Conservation (phyloP, 1,284 basidiomycete species). For the Afroboletus lepidellus region DNA sequence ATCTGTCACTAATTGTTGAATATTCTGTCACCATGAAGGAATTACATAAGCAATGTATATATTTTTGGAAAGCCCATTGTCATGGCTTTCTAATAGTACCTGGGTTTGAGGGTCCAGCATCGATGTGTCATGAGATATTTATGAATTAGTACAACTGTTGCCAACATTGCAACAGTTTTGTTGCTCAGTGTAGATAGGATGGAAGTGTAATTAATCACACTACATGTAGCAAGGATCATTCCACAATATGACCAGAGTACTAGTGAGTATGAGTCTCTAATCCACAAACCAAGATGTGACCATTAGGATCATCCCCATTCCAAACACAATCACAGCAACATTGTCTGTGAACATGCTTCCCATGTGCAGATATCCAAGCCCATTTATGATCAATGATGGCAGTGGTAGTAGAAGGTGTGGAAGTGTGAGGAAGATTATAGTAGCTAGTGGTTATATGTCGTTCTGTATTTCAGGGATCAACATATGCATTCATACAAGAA, state of each 20-base stretch:
- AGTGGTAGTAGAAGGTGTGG: slow-evolving; percentile 64
- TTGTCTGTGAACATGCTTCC: slow-evolving; percentile 65
- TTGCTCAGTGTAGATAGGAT: background rate
- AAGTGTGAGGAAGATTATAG: slow-evolving; percentile 55
- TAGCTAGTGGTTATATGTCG: slow-evolving; percentile 54
- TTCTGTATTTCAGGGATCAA: slow-evolving; percentile 43
- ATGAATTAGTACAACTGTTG: too few relatives aligned
- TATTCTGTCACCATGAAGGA: too few relatives aligned
- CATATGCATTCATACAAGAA: background rate
- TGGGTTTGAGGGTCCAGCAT: too few relatives aligned
- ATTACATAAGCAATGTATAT: too few relatives aligned
- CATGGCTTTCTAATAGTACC: too few relatives aligned
- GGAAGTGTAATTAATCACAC: background rate
- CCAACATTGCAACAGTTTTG: too few relatives aligned
- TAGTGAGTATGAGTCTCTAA: slow-evolving; percentile 14
- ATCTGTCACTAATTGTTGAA: too few relatives aligned
- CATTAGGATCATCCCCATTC: slow-evolving; percentile 60
- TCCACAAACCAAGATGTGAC: slow-evolving; percentile 48
- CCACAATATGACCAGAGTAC: background rate
- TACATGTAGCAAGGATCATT: background rate
- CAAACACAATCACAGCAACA: slow-evolving; percentile 61
- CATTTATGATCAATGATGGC: slow-evolving; percentile 58
- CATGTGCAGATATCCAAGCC: slow-evolving; percentile 66
- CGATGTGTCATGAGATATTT: too few relatives aligned
- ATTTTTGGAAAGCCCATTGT: too few relatives aligned